Percentiles rank a stretch among this genome's conserved stretches.
Conservation (phyloP, 768 basidiomycete species). For the Tephrocybe sp. region DNA sequence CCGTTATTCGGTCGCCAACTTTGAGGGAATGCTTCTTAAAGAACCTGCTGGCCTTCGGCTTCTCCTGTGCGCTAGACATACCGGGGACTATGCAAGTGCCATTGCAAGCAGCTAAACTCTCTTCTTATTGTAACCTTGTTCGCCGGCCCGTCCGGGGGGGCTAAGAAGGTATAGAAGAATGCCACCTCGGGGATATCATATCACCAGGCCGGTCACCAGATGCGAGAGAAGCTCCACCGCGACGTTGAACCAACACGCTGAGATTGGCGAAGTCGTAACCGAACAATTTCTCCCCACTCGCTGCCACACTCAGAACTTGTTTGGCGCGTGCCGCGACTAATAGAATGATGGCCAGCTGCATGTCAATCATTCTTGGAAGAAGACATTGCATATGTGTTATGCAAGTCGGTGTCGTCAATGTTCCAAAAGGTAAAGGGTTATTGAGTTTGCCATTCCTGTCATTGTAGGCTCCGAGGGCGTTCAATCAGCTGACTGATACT, state of each 20-base stretch:
- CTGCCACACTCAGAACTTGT: no score
- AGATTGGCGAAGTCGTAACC: no score
- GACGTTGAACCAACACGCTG: neutral
- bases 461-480: no score
- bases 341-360: no score
- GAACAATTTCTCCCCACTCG: no score
- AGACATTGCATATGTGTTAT: no score
- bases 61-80: slow-evolving; percentile 11
- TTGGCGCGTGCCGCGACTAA: no score
- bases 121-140: slow-evolving; percentile 2
- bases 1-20: slow-evolving; percentile 30
- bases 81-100: neutral
- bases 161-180: neutral
- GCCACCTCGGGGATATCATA: slow-evolving; percentile 8
- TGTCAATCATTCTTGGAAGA: no score
- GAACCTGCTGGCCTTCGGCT: slow-evolving; percentile 8
- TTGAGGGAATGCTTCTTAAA: slow-evolving; percentile 30
- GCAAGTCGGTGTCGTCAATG: no score
- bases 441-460: no score
- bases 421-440: no score
- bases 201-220: slow-evolving; percentile 18
- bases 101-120: neutral
- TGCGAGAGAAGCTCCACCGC: slow-evolving; percentile 9
- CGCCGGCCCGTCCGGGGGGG: slow-evolving; percentile 15
- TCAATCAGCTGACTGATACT: no score